Evolutionary conservation across 108 stramenopile species (phyloP).

Genomic region (Tribonema minus): DNA sequence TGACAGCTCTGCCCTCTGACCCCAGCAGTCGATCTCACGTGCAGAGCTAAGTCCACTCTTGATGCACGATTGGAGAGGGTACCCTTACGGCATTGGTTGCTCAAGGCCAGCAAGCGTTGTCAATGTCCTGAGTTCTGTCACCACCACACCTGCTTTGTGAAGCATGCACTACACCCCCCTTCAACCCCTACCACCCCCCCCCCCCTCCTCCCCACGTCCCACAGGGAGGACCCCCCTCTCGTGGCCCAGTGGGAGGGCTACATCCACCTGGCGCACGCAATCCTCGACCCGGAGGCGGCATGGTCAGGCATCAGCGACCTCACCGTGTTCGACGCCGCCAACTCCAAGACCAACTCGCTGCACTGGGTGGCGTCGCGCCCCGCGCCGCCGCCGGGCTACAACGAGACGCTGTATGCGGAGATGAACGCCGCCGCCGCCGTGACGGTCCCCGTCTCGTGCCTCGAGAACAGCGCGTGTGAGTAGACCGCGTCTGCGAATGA

Average conservation of each 20-base stretch:
- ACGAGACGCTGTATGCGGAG: not conserved
- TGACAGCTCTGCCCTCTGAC: no score
- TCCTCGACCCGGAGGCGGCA: constrained; percentile 39
- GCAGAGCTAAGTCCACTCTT: no score
- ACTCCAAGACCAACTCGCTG: constrained; percentile 50
- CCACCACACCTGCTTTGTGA: no score
- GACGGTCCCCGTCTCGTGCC: not conserved
- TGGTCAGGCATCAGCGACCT: constrained; percentile 32
- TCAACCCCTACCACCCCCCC: not conserved
- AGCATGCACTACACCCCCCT: no score
- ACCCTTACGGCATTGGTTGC: no score
- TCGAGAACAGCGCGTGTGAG: not conserved
- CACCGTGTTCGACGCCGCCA: constrained; percentile 42
- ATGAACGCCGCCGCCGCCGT: not conserved
- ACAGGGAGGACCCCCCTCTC: not conserved
- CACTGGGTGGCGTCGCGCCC: constrained; percentile 54
- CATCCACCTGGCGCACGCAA: constrained; percentile 29
- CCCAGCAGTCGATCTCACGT: no score
- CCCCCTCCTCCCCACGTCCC: not conserved
- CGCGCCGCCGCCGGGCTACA: not conserved
- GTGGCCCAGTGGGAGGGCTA: constrained; percentile 7
- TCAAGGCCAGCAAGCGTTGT: no score
- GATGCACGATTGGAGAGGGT: no score
- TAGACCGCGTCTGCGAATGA: not conserved
- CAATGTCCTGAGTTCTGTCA: no score